Evolutionary conservation across 208 protist genomes (phyloP).

Genomic region (Wallacemonas sp.): DNA sequence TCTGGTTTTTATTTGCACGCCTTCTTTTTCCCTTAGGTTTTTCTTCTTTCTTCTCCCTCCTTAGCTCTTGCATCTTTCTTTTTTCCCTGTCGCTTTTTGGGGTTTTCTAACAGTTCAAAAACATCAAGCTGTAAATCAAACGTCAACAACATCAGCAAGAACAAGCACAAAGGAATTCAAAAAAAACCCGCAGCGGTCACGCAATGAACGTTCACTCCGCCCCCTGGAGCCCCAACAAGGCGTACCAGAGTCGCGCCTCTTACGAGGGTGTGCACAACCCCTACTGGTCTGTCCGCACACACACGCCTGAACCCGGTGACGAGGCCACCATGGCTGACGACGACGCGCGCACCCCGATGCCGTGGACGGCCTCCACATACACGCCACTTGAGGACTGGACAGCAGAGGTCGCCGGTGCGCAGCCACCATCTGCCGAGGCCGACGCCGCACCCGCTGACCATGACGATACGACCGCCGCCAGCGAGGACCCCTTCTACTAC

Average conservation of each 20-base stretch:
- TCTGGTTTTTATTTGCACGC: constrained; percentile 5
- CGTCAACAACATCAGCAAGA: constrained; percentile 2
- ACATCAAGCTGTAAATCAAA: too few species aligned
- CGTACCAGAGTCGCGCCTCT: not conserved
- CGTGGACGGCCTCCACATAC: not conserved
- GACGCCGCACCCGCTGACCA: not conserved
- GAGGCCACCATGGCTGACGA: not conserved
- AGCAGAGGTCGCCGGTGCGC: not conserved
- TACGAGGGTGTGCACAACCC: not conserved
- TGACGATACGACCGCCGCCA: not conserved
- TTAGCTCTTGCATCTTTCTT: too few species aligned
- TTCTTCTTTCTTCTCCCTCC: not conserved
- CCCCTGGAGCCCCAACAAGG: constrained; percentile 28
- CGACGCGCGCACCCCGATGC: not conserved
- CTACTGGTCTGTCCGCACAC: not conserved
- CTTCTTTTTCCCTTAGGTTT: not conserved
- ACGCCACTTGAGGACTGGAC: constrained; percentile 1
- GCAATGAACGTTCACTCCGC: constrained; percentile 38
- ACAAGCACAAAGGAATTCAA: not conserved
- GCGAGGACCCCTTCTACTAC: not conserved
- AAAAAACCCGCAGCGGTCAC: not conserved
- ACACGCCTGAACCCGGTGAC: not conserved
- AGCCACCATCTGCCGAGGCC: not conserved
- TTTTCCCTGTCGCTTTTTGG: too few species aligned
- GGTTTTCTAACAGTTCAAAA: too few species aligned